Evolutionary conservation across 2,329 filamentous ascomycete genomes (phyloP), one percentile per base, ranked within the genome.

Genomic region (Shiraia bambusicola): DNA sequence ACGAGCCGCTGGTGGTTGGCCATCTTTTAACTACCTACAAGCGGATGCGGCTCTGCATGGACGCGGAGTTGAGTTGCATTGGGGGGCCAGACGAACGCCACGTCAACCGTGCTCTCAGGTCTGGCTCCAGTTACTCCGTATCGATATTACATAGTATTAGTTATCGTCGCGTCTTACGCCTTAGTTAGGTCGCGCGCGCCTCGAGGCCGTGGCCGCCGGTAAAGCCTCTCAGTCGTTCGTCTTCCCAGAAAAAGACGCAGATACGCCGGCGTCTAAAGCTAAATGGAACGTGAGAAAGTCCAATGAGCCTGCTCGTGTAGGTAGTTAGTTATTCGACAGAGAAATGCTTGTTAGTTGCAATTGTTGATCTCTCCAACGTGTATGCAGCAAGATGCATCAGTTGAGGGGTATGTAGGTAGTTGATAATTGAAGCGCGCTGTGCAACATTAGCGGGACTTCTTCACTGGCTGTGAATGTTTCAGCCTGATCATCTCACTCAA

Each of bases 1-100:
- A 34, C 40, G 44, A 47, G 35, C 47, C 41, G 42, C 16, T 36
- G 37, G 33, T 28, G 45, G 27, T 28, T 29, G 33, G 28, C 37
- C 45, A 41, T 45, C 39, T 48, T 56, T 56, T 49, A n/a, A n/a
- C n/a, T n/a, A n/a, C n/a, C n/a, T n/a, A 22, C 39, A 48, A 35
- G 46, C 47, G 40, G 38, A 31, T 50, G 52, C 46, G 52, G 50
- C 47, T 54, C 50, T 52, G 52, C 50, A 48, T 49, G 28, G 36
- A 49, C 45, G 52, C 52, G 50, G 49, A 57, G 52, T 44, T 45
- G 22, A 12, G 40, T 37, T 49, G 40, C 47, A 52, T 33, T 16
- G 49, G 44, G 50, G 50, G 50, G 50, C 50, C 42, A 50, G 37
- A 50, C 38, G 29, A 39, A 24, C 46, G 52, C 54, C 54, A 56